These are phyloP conservation scores for Russula abietina DNA, from an alignment of 768 basidiomycete genomes.

Conservation along the genomic window DNA sequence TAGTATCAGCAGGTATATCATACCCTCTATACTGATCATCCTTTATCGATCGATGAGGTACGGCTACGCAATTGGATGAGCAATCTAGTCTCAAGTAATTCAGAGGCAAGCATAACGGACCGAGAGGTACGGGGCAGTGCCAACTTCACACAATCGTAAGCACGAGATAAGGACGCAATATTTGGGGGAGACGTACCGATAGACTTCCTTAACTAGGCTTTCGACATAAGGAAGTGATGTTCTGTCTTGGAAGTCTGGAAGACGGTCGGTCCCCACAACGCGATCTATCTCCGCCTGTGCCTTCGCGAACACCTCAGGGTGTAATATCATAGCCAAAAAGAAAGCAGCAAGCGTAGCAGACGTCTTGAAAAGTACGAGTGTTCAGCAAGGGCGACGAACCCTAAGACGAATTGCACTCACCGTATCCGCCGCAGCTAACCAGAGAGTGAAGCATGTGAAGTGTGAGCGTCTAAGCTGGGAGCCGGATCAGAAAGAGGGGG, in stretches of 20 bases:
- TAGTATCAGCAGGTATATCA: conserved; percentile 23
- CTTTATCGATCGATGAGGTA: conserved; percentile 25
- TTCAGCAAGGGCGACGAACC: not conserved
- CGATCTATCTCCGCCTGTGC: conserved; percentile 30
- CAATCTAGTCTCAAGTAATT: not conserved
- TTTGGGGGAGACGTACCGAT: conserved; percentile 18
- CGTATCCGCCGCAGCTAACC: conserved; percentile 24
- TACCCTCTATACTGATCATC: conserved; percentile 24
- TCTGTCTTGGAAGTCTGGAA: conserved; percentile 29
- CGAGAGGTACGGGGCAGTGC: conserved; percentile 23
- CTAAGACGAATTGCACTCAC: conserved; percentile 6
- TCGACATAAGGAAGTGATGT: conserved; percentile 28
- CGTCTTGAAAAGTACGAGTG: conserved; percentile 14
- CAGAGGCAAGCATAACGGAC: conserved; percentile 6
- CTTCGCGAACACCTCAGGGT: conserved; percentile 26
- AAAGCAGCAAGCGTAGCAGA: conserved; percentile 21
- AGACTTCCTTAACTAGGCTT: conserved; percentile 25
- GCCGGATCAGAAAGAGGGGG: too few relatives aligned
- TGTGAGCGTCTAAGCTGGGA: conserved; percentile 14
- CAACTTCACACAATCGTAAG: conserved; percentile 12
- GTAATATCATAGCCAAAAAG: conserved; percentile 24
- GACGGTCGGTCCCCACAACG: conserved; percentile 26
- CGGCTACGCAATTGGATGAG: conserved; percentile 18
- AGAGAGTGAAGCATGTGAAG: conserved; percentile 9
- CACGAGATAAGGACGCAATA: not conserved